Evolutionary conservation across 306 rosid species (phyloP), one percentile per base, ranked within the genome.

Genomic region (Echinosophora koreensis): DNA sequence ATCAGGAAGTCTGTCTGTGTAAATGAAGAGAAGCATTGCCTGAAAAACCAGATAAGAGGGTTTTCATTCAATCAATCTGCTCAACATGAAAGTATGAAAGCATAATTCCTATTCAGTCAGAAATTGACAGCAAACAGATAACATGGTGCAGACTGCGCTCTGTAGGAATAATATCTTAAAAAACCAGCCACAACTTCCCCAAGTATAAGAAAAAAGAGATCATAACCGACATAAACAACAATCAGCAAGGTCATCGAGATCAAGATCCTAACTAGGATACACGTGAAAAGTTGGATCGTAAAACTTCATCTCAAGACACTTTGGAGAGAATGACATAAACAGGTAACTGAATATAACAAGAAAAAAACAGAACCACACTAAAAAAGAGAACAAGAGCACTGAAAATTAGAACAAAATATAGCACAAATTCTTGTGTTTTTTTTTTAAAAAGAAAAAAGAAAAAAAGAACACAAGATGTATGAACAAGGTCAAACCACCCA

Each of bases 21-120:
- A 91, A 64, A 91, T 82, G 82, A 85, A 91, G 73, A 87, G 87
- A 84, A 91, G 97, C 97, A 91, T 91, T 30, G 97, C 97, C 97
- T 91, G 89, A 69, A 50, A 81, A 81, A 60, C 62, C 16, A 70
- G 65, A 61, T 42, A 69, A 82, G 67, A 70, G 13, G 61, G 32
- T 14, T 59, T 32, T 51, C 38, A 65, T 56, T 78, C 62, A 12
- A 39, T 12, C 61, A 60, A 70, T 62, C 32, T 6, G 69, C 55
- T 73, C 22, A 83, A 81, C 44, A 69, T 68, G 55, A 49, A 28
- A 50, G 69, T 12, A 22, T 22, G 47, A 16, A 79, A 42, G 11
- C 60, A 58, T 50, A 66, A 74, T 35, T 39, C 52, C 46, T 73
- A 62, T 4, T 49, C 18, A 27, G 65, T 15, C 49, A 56, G 44